Percentiles rank a stretch among this genome's conserved stretches.
These are phyloP conservation scores for Thelephora terrestris DNA, from an alignment of 1,284 basidiomycete species.

Conservation along the genomic window DNA sequence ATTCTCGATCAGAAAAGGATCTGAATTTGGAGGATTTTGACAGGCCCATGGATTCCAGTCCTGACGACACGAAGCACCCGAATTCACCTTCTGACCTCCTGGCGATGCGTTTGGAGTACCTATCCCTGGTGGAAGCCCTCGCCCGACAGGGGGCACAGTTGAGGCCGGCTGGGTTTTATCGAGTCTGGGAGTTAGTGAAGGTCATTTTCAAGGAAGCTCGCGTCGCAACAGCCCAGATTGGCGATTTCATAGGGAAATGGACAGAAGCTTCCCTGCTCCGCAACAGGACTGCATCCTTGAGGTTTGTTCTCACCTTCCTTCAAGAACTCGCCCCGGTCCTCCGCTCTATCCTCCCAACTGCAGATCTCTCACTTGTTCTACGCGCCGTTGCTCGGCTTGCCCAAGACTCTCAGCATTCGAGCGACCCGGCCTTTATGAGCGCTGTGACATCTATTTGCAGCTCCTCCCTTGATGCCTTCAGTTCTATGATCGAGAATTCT, in stretches of 20 bases:
- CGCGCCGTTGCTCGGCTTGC: constrained; percentile 43
- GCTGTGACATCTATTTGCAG: constrained; percentile 51
- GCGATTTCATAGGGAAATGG: constrained; percentile 42
- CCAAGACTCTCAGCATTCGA: constrained; percentile 36
- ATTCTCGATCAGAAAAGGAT: constrained; percentile 21
- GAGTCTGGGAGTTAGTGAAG: constrained; percentile 50
- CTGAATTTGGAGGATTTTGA: constrained; percentile 14
- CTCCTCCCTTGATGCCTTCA: constrained; percentile 43
- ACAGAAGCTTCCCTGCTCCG: constrained; percentile 36
- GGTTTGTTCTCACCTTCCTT: constrained; percentile 45
- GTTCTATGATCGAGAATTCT: no score
- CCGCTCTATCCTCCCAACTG: constrained; percentile 34
- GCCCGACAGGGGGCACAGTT: constrained; percentile 48
- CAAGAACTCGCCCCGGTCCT: constrained; percentile 50
- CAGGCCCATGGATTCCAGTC: constrained; percentile 12
- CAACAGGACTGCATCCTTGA: constrained; percentile 31
- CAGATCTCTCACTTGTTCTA: constrained; percentile 59
- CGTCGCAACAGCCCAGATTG: constrained; percentile 29
- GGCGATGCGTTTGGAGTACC: constrained; percentile 55
- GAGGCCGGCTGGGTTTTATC: constrained; percentile 32
- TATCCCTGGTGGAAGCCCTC: constrained; percentile 48
- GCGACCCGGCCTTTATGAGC: constrained; percentile 39
- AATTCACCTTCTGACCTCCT: constrained; percentile 42
- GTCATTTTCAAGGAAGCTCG: constrained; percentile 46
- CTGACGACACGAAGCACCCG: constrained; percentile 29